phyloP scores from a whole-genome alignment of 768 basidiomycete species.

The Infundibulicybe gibba region DNA sequence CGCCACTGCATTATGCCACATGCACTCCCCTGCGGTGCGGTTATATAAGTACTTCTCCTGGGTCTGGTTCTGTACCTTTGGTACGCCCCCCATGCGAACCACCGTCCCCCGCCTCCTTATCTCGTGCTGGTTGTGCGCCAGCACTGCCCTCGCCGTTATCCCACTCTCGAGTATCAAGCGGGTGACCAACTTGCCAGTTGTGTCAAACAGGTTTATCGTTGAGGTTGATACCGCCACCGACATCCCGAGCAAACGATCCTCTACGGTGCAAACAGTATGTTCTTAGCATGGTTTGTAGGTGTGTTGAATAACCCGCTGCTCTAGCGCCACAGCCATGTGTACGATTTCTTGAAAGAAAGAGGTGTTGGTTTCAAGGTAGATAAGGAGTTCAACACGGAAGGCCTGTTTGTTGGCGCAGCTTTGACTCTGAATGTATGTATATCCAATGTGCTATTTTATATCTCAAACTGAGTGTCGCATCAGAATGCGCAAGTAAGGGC shows the following conservation, averaged over 20 bases:
- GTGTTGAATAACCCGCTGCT: not conserved
- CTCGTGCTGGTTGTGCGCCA: slow-evolving; percentile 17
- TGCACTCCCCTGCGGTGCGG: not conserved
- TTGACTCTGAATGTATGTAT: slow-evolving; percentile 41
- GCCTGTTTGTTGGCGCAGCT: slow-evolving; percentile 57
- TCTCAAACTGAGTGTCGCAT: not conserved
- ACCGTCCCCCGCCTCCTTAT: slow-evolving; percentile 22
- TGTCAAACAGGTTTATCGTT: slow-evolving; percentile 54
- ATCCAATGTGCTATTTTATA: not conserved
- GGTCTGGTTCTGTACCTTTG: no score
- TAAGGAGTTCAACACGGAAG: slow-evolving; percentile 48
- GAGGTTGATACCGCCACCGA: slow-evolving; percentile 42
- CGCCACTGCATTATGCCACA: not conserved
- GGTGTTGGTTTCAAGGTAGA: slow-evolving; percentile 41
- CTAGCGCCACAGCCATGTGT: slow-evolving; percentile 50
- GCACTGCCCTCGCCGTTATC: slow-evolving; percentile 21
- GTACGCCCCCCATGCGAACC: slow-evolving; percentile 28
- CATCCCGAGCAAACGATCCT: slow-evolving; percentile 31
- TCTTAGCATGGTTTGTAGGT: not conserved
- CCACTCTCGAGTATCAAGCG: slow-evolving; percentile 35
- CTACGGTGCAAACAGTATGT: slow-evolving; percentile 20
- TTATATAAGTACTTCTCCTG: no score
- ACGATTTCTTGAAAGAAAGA: slow-evolving; percentile 39
- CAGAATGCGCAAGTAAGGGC: slow-evolving; percentile 13
- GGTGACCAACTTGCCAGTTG: slow-evolving; percentile 30